Evolutionary conservation across 2,329 filamentous ascomycete genomes (phyloP), one percentile per base, ranked within the genome.

Genomic region (Colletotrichum lini): DNA sequence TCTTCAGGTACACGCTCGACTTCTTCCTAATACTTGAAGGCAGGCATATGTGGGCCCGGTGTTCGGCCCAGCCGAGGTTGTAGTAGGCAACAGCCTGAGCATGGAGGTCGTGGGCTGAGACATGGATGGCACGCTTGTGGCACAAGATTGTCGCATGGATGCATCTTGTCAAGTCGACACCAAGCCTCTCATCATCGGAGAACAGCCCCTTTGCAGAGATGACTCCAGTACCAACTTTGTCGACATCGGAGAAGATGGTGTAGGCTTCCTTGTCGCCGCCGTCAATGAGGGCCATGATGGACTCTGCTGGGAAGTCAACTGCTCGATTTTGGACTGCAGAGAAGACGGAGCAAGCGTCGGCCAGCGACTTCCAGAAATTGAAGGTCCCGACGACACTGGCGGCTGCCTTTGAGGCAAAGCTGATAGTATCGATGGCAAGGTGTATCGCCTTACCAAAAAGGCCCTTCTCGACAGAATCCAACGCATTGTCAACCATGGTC

Each of bases 81-180:
- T 98, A 99, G 88, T 96, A 96, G 0, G 95, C 94, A n/a, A 98
- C 94, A 1, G 96, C 94, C 81, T 97, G 95, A 4, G 96, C 95
- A 79, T 98, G 94, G 9, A 90, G 80, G 77, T 99, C 95, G 70
- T 91, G 85, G 0, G 90, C 84, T 18, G 92, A 92, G 49, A 91
- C 88, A 75, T 93, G 84, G 16, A 98, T 91, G 9, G 95, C 95
- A 73, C 94, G 90, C 80, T 98, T 99, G 80, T 97, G 94, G 7
- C 94, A 93, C 21, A 98, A 84, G 38, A 98, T 93, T 0, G 93
- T 89, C 16, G 92, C 90, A 72, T 93, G 88, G 0, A 97, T 81
- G 72, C 88, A 91, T 72, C 87, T 84, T 1, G 86, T 88, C 42
- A 93, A 78, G 66, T 88, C 85, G 0, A 86, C 80, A 0, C 84